phyloP scores from a whole-genome alignment of 2,329 filamentous ascomycete species.

The Cercospora citrullina region DNA sequence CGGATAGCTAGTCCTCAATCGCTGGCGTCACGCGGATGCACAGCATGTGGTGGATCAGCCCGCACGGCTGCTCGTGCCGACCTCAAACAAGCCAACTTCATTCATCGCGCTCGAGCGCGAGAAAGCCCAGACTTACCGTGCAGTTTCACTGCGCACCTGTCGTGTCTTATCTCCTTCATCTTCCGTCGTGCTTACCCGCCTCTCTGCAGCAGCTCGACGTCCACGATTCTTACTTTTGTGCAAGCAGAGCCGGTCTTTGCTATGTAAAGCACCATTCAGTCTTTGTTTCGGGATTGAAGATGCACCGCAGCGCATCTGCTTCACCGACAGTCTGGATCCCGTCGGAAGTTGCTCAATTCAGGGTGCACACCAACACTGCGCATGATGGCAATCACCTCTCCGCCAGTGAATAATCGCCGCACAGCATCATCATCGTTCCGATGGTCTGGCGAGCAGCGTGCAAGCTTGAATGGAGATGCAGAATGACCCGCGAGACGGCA shows the following conservation, averaged over 20 bases:
- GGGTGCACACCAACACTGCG: constrained; percentile 6
- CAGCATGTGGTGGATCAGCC: constrained; percentile 6
- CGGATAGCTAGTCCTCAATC: constrained; percentile 3
- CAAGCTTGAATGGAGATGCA: constrained; percentile 20
- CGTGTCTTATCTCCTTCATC: constrained; percentile 11
- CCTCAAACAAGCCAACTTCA: constrained; percentile 13
- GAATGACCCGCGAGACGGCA: constrained; percentile 21
- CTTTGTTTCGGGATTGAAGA: constrained; percentile 19
- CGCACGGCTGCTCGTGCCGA: constrained; percentile 15
- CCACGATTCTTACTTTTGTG: constrained; percentile 1
- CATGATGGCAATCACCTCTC: not conserved
- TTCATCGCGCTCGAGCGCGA: constrained; percentile 18
- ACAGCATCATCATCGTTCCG: constrained; percentile 18
- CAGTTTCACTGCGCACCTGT: constrained; percentile 17
- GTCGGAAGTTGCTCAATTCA: constrained; percentile 12
- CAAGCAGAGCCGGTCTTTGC: constrained; percentile 8
- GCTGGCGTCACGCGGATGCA: constrained; percentile 13
- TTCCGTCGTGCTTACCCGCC: constrained; percentile 17
- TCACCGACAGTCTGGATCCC: constrained; percentile 15
- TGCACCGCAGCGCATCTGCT: not conserved
- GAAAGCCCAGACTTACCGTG: constrained; percentile 9
- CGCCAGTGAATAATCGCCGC: not conserved
- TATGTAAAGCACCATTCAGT: constrained; percentile 14
- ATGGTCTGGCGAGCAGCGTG: constrained; percentile 22
- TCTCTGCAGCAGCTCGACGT: constrained; percentile 2